phyloP scores from a whole-genome alignment of 1,139 yeast genomes.

The Insectozyma bohioensis region DNA sequence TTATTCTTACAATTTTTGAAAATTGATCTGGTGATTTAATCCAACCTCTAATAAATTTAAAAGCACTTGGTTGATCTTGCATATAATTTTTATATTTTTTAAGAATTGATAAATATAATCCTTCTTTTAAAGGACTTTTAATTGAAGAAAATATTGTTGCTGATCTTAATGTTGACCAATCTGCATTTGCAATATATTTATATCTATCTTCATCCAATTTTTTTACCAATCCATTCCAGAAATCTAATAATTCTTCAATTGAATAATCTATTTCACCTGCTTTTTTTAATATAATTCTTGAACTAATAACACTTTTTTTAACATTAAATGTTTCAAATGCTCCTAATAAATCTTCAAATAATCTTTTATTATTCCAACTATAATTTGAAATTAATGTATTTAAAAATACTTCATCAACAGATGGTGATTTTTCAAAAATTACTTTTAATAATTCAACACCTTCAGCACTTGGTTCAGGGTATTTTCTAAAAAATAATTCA shows the following conservation, averaged over 20 bases:
- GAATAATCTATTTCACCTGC: conserved; percentile 63
- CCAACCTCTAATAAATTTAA: conserved; percentile 37
- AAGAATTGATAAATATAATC: conserved; percentile 59
- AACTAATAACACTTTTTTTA: conserved; percentile 66
- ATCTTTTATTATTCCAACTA: conserved; percentile 65
- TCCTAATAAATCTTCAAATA: conserved; percentile 62
- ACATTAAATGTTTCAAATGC: conserved; percentile 61
- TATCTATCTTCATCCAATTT: conserved; percentile 56
- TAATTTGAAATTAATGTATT: conserved; percentile 74
- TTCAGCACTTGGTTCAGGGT: conserved; percentile 53
- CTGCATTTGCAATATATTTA: conserved; percentile 73
- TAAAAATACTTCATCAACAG: conserved; percentile 71
- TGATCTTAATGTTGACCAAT: conserved; percentile 84
- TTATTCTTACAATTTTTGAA: conserved; percentile 21
- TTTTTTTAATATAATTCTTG: conserved; percentile 75
- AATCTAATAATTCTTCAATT: conserved; percentile 52
- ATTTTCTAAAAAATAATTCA: conserved; percentile 62
- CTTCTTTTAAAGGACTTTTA: conserved; percentile 43
- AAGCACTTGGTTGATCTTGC: conserved; percentile 36
- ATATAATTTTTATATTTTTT: conserved; percentile 48
- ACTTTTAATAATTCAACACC: conserved; percentile 60
- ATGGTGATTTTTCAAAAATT: conserved; percentile 57
- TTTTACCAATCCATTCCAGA: conserved; percentile 61
- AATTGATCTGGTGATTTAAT: conserved; percentile 23
- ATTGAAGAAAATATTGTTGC: conserved; percentile 58